Conservation (phyloP, 2,329 filamentous ascomycete genomes). For the Teratosphaeria epicoccoides region DNA sequence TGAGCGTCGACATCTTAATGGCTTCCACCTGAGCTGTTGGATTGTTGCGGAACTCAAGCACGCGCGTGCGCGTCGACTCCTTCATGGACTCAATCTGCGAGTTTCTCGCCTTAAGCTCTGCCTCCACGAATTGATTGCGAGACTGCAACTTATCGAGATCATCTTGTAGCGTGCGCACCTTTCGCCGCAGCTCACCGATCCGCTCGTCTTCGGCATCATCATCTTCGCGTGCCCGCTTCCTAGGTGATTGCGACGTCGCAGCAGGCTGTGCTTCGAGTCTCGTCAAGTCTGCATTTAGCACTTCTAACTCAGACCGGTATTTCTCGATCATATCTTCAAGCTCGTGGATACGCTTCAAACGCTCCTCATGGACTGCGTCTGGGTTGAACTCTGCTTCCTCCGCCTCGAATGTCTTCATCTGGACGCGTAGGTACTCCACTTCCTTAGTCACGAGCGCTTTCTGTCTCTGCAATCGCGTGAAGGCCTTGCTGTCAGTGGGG, state of each 20-base stretch:
- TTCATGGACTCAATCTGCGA: conserved; percentile 61
- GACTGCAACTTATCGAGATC: conserved; percentile 61
- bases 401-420: conserved; percentile 73
- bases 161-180: conserved; percentile 76
- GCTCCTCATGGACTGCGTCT: conserved; percentile 65
- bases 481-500: conserved; percentile 45
- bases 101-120: conserved; percentile 60
- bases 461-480: conserved; percentile 72
- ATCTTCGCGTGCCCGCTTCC: conserved; percentile 31
- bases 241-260: conserved; percentile 48
- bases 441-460: conserved; percentile 79
- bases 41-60: conserved; percentile 82
- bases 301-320: conserved; percentile 72
- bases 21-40: conserved; percentile 78
- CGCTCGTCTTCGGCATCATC: conserved; percentile 54
- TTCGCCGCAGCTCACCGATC: conserved; percentile 72
- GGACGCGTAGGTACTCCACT: conserved; percentile 84
- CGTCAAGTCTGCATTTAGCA: conserved; percentile 62
- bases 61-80: conserved; percentile 62
- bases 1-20: conserved; percentile 70
- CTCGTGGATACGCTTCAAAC: conserved; percentile 62
- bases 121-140: conserved; percentile 58
- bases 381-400: conserved; percentile 83
- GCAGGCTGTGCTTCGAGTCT: conserved; percentile 47
- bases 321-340: conserved; percentile 79